Evolutionary conservation across 1,284 basidiomycete genomes (phyloP), one percentile per base, ranked within the genome.

Genomic region (Stygiomarasmius scandens): DNA sequence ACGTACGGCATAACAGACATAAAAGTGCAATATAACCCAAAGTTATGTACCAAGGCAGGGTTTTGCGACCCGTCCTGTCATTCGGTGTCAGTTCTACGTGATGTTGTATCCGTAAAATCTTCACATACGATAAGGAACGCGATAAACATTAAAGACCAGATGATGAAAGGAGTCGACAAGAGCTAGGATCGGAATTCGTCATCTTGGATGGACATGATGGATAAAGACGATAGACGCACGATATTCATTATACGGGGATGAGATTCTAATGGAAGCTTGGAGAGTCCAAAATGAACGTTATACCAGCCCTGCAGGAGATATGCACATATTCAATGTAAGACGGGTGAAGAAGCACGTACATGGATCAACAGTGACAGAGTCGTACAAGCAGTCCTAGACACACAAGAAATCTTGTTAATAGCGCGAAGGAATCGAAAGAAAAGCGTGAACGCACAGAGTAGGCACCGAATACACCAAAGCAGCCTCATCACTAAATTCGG

Each of bases 391-490:
- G 67, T 67, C 34, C 67, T 69, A 29, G 10, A 44, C 20, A 44
- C 20, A n/a, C 3, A 11, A 24, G 25, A 11, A 27, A n/a, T 24
- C n/a, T 11, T 50, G 27, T 19, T n/a, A 1, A 44, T 22, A 23
- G 1, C 20, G 16, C 9, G 14, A 16, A 50, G 24, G 20, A 41
- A 19, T 9, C 36, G 20, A 19, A 56, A 12, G 34, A 20, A 50
- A 50, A 9, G 16, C 14, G n/a, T n/a, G n/a, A 52, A 49, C 66
- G 46, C 51, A 73, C 71, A 71, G 66, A 45, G 61, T 59, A 23
- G 64, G 59, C 29, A 69, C 64, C 0, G 60, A 63, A 23, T 71
- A 70, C 25, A 68, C 59, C 23, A 67, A 59, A 12, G 59, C 70
- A 55, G 59, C 63, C n/a, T n/a, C n/a, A n/a, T n/a, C n/a, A n/a